Conservation (phyloP, 148 eudicot genomes). For the Rhododendron simsii region DNA sequence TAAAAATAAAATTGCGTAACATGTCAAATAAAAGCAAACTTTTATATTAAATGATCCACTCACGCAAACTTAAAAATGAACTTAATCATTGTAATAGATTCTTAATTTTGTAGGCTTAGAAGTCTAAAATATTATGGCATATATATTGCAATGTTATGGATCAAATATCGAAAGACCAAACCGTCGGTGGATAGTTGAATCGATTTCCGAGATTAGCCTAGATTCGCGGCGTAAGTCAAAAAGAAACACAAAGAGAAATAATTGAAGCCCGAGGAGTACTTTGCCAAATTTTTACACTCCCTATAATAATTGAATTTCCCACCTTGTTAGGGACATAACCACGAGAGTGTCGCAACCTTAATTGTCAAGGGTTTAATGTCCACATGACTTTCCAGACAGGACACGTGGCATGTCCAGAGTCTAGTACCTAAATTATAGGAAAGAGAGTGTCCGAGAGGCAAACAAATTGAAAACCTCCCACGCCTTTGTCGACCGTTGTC, state of each 20-base stretch:
- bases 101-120: too few relatives aligned
- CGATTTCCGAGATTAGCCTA: too few relatives aligned
- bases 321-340: slow-evolving; percentile 38
- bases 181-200: neutral
- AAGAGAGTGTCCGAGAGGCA: slow-evolving; percentile 14
- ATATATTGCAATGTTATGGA: too few relatives aligned
- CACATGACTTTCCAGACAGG: slow-evolving; percentile 33
- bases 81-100: too few relatives aligned
- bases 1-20: too few relatives aligned
- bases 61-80: too few relatives aligned
- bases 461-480: slow-evolving; percentile 10
- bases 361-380: slow-evolving; percentile 13
- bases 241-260: neutral
- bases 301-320: slow-evolving; percentile 19
- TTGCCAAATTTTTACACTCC: neutral
- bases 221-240: neutral
- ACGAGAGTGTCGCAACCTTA: slow-evolving; percentile 30
- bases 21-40: too few relatives aligned
- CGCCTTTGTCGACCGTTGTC: slow-evolving; percentile 20
- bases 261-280: neutral
- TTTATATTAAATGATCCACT: too few relatives aligned
- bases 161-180: too few relatives aligned
- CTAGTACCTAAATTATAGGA: slow-evolving; percentile 5
- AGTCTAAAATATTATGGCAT: too few relatives aligned
- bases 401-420: slow-evolving; percentile 29